Conservation (phyloP, 495 filamentous ascomycete genomes). For the Neurospora hispaniola region DNA sequence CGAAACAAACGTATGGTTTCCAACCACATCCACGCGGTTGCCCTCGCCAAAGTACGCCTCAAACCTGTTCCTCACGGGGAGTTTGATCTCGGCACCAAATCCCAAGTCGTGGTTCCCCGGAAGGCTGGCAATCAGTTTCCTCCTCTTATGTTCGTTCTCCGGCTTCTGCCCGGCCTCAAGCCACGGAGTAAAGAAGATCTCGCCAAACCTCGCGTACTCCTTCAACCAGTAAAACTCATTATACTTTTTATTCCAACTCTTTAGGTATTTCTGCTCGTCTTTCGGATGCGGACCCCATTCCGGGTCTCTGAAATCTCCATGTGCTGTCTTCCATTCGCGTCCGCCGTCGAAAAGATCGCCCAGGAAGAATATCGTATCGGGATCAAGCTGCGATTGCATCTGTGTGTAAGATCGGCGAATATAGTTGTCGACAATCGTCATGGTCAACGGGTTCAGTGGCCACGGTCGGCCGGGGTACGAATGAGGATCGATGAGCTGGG, state of each 20-base stretch:
- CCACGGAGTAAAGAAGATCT: slow-evolving; percentile 66
- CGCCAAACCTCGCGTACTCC: slow-evolving; percentile 70
- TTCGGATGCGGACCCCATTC: slow-evolving; percentile 41
- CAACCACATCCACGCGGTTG: slow-evolving; percentile 79
- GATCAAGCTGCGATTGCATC: slow-evolving; percentile 57
- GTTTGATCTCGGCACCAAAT: slow-evolving; percentile 74
- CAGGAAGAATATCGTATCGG: slow-evolving; percentile 79
- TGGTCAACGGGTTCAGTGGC: slow-evolving; percentile 69
- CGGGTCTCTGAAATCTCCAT: slow-evolving; percentile 49
- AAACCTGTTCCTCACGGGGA: slow-evolving; percentile 69
- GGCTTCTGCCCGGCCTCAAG: slow-evolving; percentile 25
- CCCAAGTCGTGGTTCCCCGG: slow-evolving; percentile 98
- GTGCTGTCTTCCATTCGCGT: slow-evolving; percentile 76
- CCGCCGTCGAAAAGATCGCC: slow-evolving; percentile 97
- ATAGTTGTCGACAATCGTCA: slow-evolving; percentile 80
- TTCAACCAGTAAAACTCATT: slow-evolving; percentile 69
- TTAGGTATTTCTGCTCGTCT: slow-evolving; percentile 39
- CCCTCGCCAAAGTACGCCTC: slow-evolving; percentile 80
- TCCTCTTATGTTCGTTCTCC: slow-evolving; percentile 30
- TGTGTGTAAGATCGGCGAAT: slow-evolving; percentile 65
- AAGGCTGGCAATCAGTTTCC: slow-evolving; percentile 67
- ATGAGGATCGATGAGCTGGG: slow-evolving; percentile 95
- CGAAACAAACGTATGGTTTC: slow-evolving; percentile 92
- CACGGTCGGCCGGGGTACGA: slow-evolving; percentile 91
- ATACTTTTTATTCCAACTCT: slow-evolving; percentile 61